Conservation (phyloP, 192 early-diverging fungal genomes). For the Borealophlyctis nickersoniae region DNA sequence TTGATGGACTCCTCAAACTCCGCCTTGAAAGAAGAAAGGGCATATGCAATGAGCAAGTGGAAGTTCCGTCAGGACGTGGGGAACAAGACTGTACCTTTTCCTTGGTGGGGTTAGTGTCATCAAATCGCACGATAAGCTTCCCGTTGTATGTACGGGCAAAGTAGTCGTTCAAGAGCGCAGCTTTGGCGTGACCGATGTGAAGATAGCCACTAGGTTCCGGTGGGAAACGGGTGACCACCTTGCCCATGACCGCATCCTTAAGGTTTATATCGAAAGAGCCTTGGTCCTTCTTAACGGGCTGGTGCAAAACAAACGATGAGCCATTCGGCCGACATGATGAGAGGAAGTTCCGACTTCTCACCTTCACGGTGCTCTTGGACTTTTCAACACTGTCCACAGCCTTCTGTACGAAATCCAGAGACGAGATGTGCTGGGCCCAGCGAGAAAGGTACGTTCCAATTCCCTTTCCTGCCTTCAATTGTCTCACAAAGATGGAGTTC, state of each 20-base stretch:
- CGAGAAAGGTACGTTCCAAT: conserved; percentile 70
- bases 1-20: conserved; percentile 96
- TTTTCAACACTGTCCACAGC: conserved; percentile 47
- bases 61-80: not conserved
- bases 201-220: conserved; percentile 98
- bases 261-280: conserved; percentile 93
- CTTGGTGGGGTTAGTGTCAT: conserved; percentile 97
- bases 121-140: conserved; percentile 92
- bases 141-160: conserved; percentile 89
- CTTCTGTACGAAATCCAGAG: conserved; percentile 51
- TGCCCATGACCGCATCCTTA: conserved; percentile 72
- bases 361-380: conserved; percentile 49
- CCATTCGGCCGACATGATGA: no score
- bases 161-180: conserved; percentile 95
- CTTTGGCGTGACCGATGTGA: conserved; percentile 99
- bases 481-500: conserved; percentile 74
- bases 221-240: conserved; percentile 96
- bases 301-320: not conserved
- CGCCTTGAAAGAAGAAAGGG: conserved; percentile 6
- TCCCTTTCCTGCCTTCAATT: conserved; percentile 72
- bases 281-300: conserved; percentile 58
- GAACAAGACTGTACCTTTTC: conserved; percentile 66
- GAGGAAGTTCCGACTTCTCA: no score
- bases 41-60: not conserved
- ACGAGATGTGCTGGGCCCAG: conserved; percentile 74